These are phyloP conservation scores for Leishmania martiniquensis DNA, from an alignment of 208 protist species.

Conservation along the genomic window DNA sequence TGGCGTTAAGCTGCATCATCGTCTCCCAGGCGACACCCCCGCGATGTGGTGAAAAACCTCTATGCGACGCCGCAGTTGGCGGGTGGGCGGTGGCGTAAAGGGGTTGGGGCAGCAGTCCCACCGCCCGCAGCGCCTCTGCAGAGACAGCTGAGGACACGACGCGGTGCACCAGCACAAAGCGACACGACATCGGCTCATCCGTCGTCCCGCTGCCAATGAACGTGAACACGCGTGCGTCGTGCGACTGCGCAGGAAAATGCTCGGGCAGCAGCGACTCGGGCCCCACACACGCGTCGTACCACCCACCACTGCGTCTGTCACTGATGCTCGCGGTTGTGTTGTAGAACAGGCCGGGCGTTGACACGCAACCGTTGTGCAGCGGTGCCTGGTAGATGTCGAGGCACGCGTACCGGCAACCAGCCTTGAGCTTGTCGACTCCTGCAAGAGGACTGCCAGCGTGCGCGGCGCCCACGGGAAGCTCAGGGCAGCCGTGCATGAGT, in stretches of 20 bases:
- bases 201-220: constrained; percentile 30
- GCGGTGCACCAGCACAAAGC: constrained; percentile 28
- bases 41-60: background rate
- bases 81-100: background rate
- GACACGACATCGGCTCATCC: constrained; percentile 22
- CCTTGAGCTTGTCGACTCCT: background rate
- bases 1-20: constrained; percentile 29
- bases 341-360: constrained; percentile 16
- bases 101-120: constrained; percentile 1
- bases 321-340: constrained; percentile 10
- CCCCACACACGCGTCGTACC: constrained; percentile 10
- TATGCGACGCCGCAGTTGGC: background rate
- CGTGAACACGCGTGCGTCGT: constrained; percentile 15
- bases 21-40: constrained; percentile 24
- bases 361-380: constrained; percentile 25
- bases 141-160: constrained; percentile 20
- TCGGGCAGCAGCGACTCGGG: constrained; percentile 10
- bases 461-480: constrained; percentile 9
- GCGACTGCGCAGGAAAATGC: background rate
- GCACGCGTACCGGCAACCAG: constrained; percentile 26
- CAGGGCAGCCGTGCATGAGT: constrained; percentile 32
- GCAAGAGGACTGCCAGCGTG: constrained; percentile 9
- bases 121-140: background rate
- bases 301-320: constrained; percentile 19
- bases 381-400: constrained; percentile 19